phyloP scores from a whole-genome alignment of 495 filamentous ascomycete genomes.

The Annulohypoxylon stygium region DNA sequence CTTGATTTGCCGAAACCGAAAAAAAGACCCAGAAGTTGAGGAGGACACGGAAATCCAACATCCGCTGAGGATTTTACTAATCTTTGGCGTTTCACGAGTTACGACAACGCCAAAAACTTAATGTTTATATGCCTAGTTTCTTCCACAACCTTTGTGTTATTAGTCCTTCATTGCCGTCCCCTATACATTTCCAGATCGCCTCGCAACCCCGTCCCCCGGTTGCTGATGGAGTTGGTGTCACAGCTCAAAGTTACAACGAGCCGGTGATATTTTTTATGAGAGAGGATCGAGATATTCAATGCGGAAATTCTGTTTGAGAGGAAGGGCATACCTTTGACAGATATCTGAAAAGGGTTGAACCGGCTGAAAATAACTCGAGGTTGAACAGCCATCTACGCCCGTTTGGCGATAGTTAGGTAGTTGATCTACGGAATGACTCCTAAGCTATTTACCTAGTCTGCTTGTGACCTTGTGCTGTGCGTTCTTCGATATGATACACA shows the following conservation, averaged over 20 bases:
- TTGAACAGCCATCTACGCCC: constrained; percentile 30
- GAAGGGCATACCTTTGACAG: constrained; percentile 24
- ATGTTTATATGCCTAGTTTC: constrained; percentile 54
- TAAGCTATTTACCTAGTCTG: constrained; percentile 11
- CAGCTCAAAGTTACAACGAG: constrained; percentile 14
- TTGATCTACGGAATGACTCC: constrained; percentile 32
- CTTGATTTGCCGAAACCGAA: constrained; percentile 24
- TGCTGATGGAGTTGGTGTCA: constrained; percentile 34
- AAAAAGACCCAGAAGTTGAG: constrained; percentile 10
- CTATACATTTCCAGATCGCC: constrained; percentile 49
- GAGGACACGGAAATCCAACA: constrained; percentile 29
- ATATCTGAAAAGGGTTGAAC: constrained; percentile 23
- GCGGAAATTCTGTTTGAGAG: constrained; percentile 23
- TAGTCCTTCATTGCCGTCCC: constrained; percentile 36
- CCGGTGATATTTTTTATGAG: constrained; percentile 18
- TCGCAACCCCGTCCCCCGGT: constrained; percentile 48
- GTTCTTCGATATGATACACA: neutral
- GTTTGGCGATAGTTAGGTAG: constrained; percentile 32
- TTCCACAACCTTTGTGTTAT: constrained; percentile 44
- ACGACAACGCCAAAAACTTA: constrained; percentile 48
- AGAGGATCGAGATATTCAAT: constrained; percentile 25
- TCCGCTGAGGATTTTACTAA: constrained; percentile 32
- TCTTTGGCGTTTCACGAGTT: constrained; percentile 44
- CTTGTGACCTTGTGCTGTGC: neutral
- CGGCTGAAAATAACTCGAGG: constrained; percentile 14